phyloP scores from a whole-genome alignment of 2,329 filamentous ascomycete genomes.

The Neofusicoccum kwambonambiense region DNA sequence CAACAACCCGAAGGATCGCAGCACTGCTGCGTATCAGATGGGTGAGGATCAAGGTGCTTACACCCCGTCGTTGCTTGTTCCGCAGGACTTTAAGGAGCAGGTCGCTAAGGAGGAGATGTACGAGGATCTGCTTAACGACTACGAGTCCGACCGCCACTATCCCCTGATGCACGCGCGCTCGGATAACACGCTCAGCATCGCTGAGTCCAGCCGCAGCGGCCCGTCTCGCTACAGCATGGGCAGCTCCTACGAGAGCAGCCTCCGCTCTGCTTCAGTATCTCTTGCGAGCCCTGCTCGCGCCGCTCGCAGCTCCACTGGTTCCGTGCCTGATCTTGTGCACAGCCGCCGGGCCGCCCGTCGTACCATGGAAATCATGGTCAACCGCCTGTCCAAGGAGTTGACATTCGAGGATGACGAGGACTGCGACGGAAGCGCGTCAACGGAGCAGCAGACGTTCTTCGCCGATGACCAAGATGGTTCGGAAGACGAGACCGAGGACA shows the following conservation, averaged over 20 bases:
- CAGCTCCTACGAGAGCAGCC: conserved; percentile 57
- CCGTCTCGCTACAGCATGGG: conserved; percentile 53
- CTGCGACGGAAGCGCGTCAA: not conserved
- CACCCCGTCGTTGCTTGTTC: conserved; percentile 36
- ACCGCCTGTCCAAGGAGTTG: conserved; percentile 35
- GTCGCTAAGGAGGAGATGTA: conserved; percentile 35
- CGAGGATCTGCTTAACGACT: conserved; percentile 39
- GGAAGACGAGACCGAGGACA: conserved; percentile 8
- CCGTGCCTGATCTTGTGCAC: conserved; percentile 39
- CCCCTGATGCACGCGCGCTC: conserved; percentile 41
- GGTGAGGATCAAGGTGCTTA: conserved; percentile 31
- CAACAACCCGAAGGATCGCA: not conserved
- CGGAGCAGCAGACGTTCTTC: conserved; percentile 20
- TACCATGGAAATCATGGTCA: conserved; percentile 32
- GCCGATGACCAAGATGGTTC: conserved; percentile 27
- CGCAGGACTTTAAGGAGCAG: conserved; percentile 35
- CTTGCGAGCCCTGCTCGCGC: conserved; percentile 36
- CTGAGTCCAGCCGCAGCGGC: conserved; percentile 48
- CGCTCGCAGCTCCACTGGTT: conserved; percentile 39
- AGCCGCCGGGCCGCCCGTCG: conserved; percentile 32
- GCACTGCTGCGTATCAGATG: not conserved
- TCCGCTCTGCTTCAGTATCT: conserved; percentile 44
- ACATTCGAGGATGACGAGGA: conserved; percentile 26
- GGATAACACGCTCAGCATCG: conserved; percentile 31
- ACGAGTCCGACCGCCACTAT: conserved; percentile 49